These are phyloP conservation scores for Geotrichum bryndzae DNA, from an alignment of 1,139 yeast genomes.

Conservation along the genomic window DNA sequence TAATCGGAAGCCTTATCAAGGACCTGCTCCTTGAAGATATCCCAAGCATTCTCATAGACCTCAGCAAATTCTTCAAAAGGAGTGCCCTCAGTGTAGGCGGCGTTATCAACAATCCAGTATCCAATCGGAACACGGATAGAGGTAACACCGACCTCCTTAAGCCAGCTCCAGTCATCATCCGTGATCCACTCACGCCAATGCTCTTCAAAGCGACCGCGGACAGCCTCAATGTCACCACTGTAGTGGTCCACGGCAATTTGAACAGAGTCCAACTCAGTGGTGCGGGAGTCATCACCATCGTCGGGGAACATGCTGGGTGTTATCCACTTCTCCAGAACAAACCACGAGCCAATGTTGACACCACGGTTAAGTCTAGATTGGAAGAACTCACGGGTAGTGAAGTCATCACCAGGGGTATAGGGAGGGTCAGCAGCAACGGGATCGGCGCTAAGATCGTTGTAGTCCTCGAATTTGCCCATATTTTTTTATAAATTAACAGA, in stretches of 20 bases:
- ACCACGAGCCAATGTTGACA: slow-evolving; percentile 78
- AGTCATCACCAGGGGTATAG: slow-evolving; percentile 31
- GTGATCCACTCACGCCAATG: slow-evolving; percentile 65
- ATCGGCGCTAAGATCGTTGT: background rate
- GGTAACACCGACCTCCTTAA: slow-evolving; percentile 59
- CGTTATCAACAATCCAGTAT: slow-evolving; percentile 75
- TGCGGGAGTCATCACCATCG: slow-evolving; percentile 45
- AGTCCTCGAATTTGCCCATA: background rate
- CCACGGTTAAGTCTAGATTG: slow-evolving; percentile 70
- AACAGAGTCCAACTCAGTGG: slow-evolving; percentile 71
- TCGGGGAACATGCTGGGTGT: slow-evolving; percentile 55
- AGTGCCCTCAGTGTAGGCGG: slow-evolving; percentile 52
- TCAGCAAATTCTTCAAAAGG: slow-evolving; percentile 49
- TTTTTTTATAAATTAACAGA: too few species aligned
- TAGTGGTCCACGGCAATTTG: slow-evolving; percentile 41
- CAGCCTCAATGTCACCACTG: slow-evolving; percentile 45
- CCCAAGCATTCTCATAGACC: slow-evolving; percentile 72
- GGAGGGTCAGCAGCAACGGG: slow-evolving; percentile 30
- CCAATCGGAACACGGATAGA: slow-evolving; percentile 83
- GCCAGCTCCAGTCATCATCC: slow-evolving; percentile 76
- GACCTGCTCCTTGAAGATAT: slow-evolving; percentile 43
- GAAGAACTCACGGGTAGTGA: slow-evolving; percentile 49
- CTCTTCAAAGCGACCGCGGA: slow-evolving; percentile 50
- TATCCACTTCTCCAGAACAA: slow-evolving; percentile 63
- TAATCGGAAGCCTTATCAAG: slow-evolving; percentile 50